A percentile compares a stretch with the other conserved stretches of the same genome.
Conservation (phyloP, 2,329 filamentous ascomycete genomes). For the Lecanoromycetidae sp. region DNA sequence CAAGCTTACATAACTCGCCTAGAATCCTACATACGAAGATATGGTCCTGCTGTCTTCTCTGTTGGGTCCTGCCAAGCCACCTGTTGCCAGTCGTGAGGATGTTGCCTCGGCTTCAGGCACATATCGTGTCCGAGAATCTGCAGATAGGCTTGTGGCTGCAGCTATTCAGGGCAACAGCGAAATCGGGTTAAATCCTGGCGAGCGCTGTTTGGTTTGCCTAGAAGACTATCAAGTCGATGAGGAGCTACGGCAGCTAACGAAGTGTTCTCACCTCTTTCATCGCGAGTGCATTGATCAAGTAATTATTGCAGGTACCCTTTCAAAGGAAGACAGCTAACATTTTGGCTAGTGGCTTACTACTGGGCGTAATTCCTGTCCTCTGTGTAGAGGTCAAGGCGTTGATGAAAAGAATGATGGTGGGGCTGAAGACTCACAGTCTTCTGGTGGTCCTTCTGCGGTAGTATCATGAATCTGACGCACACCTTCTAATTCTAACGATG, state of each 20-base stretch:
- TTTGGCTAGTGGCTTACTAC: conserved; percentile 51
- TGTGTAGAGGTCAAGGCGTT: conserved; percentile 48
- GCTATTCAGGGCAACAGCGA: conserved; percentile 27
- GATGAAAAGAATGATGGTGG: conserved; percentile 32
- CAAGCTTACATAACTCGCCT: conserved; percentile 10
- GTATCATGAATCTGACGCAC: neutral
- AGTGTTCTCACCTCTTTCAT: conserved; percentile 56
- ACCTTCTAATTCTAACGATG: neutral
- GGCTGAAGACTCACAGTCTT: conserved; percentile 2
- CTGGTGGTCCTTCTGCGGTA: neutral
- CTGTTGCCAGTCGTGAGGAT: conserved; percentile 53
- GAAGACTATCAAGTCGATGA: conserved; percentile 53
- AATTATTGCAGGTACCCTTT: conserved; percentile 17
- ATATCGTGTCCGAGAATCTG: conserved; percentile 39
- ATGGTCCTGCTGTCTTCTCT: conserved; percentile 58
- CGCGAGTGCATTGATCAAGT: conserved; percentile 59
- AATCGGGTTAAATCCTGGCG: conserved; percentile 24
- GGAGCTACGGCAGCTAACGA: conserved; percentile 47
- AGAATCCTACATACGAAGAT: conserved; percentile 57
- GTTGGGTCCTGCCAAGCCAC: conserved; percentile 55
- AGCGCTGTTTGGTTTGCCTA: conserved; percentile 55
- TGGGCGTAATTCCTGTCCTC: conserved; percentile 51
- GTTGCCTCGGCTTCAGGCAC: conserved; percentile 50
- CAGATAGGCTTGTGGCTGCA: conserved; percentile 36
- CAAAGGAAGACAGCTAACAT: conserved; percentile 23